Evolutionary conservation across 768 basidiomycete species (phyloP), one percentile per base, ranked within the genome.

Genomic region (Termitomyces sp.): DNA sequence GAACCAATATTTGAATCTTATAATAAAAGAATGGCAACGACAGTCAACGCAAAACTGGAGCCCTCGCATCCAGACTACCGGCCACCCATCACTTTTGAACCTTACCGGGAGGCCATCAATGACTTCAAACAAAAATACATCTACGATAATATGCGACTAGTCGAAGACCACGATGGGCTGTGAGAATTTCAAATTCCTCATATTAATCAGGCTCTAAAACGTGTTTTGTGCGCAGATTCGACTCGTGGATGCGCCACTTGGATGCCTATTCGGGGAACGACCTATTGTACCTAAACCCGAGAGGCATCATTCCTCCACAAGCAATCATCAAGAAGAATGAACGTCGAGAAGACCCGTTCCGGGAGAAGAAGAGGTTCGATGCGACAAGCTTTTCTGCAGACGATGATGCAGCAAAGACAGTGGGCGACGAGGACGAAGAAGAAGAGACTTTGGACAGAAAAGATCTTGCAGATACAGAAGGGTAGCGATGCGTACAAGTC

Each of bases 81-180:
- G 45, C 84, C 85, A 3, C 75, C 78, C 1, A 88, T 95, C 65
- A 82, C 88, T 63, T 92, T 94, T 62, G 85, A 83, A 41, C 66
- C 73, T 40, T 79, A 92, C 67, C 73, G 74, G n/a, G 81, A 84
- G 18, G 68, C 75, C 58, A 93, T 98, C 53, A 79, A 88, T 41
- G 76, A 70, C 20, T 98, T 99, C 78, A 98, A 97, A 73, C 77
- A 90, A 65, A 78, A 80, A 64, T 82, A 83, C 61, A 96, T 99
- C 33, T 98, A 98, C 66, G 79, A 88, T 61, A 83, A 84, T 61
- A 90, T 98, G 88, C 83, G 94, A 48, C 74, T 79, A 59, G 86
- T 93, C 28, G 97, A 99, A 71, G 86, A 91, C 60, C 80, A 78
- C 18, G 77, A 82, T 63, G 89, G 86, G 56, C 72, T 91, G 92